Evolutionary conservation across 2,329 filamentous ascomycete genomes (phyloP), one percentile per base, ranked within the genome.

Genomic region (Scorias spongiosa): DNA sequence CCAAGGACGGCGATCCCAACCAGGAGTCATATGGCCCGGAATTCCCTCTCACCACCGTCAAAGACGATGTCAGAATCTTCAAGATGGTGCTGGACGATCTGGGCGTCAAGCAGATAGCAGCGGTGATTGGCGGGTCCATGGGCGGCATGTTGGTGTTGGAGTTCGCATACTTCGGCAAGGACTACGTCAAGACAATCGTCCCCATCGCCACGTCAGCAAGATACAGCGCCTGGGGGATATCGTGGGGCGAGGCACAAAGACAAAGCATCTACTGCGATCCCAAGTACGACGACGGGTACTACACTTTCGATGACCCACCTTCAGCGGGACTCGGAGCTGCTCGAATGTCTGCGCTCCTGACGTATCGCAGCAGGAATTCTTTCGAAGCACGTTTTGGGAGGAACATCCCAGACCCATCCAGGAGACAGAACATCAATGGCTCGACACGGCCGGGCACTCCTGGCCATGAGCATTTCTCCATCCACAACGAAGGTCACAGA

Each of bases 281-380:
- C 29, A 96, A 95, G 67, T 98, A 98, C 63, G 87, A 95, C 49
- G 88, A 96, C 57, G 91, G 91, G 39, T 96, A 95, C 66, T 98
- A 96, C 60, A 57, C 78, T 1, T 93, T 91, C 55, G 74, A 83
- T 29, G 86, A 96, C 54, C 88, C 88, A 29, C 91, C 91, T 0
- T 70, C 79, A 0, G 82, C 87, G 1, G 91, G 91, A 1, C 75
- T 98, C 2, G 87, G 88, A 10, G 91, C 91, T 7, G 91, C 91
- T 20, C 86, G 91, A 56, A 98, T 98, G 91, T 86, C 88, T 45
- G 91, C 91, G 1, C 75, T 98, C 32, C 70, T 98, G 54, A 98
- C 91, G 6, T 98, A 98, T 66, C 80, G 91, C 53, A 95, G 87
- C 60, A 84, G 91, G 42, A 89, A 98, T 65, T 96, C 91, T 0